Evolutionary conservation across 129 eudicot genomes (phyloP).

Genomic region (Heracleum sosnowskyi): DNA sequence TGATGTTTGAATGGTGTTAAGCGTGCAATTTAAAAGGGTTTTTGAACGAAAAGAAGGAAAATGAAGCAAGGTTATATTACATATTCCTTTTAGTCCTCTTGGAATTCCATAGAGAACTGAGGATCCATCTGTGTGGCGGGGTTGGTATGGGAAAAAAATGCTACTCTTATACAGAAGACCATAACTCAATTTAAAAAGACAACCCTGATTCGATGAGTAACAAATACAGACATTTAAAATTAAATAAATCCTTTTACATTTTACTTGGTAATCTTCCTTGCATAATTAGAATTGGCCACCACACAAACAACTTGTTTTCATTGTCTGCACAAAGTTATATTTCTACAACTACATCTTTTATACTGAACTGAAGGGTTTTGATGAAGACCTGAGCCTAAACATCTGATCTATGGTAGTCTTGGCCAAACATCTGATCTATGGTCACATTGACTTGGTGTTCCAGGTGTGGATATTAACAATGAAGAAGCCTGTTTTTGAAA

Average conservation of each 20-base stretch:
- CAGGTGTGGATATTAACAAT: background rate
- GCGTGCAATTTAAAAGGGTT: background rate
- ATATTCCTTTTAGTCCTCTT: slow-evolving; percentile 8
- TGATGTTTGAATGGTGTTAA: no score
- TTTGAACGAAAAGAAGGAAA: slow-evolving; percentile 13
- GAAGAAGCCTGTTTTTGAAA: background rate
- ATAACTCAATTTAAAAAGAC: no score
- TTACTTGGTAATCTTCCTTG: no score
- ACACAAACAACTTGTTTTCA: no score
- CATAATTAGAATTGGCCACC: no score
- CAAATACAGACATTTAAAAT: no score
- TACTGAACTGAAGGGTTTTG: background rate
- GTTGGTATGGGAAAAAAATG: no score
- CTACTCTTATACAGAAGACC: no score
- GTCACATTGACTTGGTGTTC: background rate
- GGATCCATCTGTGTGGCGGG: slow-evolving; percentile 24
- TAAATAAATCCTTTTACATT: no score
- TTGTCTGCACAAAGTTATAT: background rate
- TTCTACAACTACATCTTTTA: background rate
- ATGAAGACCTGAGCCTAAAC: background rate
- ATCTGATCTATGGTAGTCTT: background rate
- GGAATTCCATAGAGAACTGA: slow-evolving; percentile 23
- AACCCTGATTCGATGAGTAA: no score
- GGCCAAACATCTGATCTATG: background rate
- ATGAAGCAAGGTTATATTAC: background rate